A percentile compares a stretch with the other conserved stretches of the same genome.
Evolutionary conservation across 202 grass and related monocot genomes (phyloP).

Genomic region (Setaria viridis): DNA sequence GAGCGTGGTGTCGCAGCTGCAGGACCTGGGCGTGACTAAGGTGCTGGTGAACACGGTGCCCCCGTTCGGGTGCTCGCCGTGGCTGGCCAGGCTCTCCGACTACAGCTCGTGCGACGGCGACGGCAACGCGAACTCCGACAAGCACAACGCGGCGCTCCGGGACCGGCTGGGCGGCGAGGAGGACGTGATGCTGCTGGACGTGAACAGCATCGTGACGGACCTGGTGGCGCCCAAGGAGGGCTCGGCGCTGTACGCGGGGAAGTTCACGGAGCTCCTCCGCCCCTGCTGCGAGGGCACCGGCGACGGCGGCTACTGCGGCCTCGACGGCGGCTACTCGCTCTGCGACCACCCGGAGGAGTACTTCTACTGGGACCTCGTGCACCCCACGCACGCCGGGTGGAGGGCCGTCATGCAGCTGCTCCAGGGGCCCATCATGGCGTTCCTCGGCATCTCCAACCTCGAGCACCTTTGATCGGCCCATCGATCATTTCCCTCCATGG

Average conservation of each 20-base stretch:
- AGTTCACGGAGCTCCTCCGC: background rate
- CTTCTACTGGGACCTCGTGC: background rate
- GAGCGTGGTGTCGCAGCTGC: background rate
- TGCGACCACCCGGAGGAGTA: background rate
- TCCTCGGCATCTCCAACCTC: background rate
- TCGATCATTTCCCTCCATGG: too few relatives aligned
- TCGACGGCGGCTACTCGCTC: too few relatives aligned
- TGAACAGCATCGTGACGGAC: background rate
- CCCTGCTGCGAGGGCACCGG: background rate
- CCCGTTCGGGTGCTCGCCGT: background rate
- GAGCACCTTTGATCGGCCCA: background rate
- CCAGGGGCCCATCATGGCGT: background rate
- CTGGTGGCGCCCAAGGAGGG: background rate
- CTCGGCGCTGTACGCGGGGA: background rate
- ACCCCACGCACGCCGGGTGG: background rate
- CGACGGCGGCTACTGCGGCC: background rate
- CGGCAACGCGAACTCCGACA: background rate
- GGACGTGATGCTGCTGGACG: background rate
- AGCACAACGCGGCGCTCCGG: background rate
- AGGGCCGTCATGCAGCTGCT: background rate
- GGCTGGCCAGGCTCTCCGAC: background rate
- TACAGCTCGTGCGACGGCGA: background rate
- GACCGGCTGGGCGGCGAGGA: background rate
- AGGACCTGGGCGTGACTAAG: background rate
- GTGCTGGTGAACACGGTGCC: slow-evolving; percentile 20